Evolutionary conservation across 1,284 basidiomycete genomes (phyloP).

Genomic region (Sanghuangporus baumii): DNA sequence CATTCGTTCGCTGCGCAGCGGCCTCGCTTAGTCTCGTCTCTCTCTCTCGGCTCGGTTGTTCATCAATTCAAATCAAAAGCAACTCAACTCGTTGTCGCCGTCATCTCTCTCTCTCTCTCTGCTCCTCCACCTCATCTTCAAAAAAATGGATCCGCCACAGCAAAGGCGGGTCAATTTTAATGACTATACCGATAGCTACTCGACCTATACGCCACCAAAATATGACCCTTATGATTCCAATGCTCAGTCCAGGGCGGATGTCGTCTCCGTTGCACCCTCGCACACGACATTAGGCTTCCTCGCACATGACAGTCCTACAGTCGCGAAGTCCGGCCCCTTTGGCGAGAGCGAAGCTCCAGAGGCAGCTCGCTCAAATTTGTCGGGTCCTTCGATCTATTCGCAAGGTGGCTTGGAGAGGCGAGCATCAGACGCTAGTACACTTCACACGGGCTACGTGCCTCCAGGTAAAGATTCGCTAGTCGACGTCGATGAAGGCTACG

Average conservation of each 20-base stretch:
- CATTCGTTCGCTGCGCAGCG: background rate
- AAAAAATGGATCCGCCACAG: slow-evolving; percentile 2
- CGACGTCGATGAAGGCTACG: slow-evolving; percentile 26
- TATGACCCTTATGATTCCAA: slow-evolving; percentile 17
- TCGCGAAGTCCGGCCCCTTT: slow-evolving; percentile 10
- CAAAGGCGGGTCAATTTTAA: slow-evolving; percentile 14
- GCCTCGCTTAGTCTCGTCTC: background rate
- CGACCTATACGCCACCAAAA: slow-evolving; percentile 10
- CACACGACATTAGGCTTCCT: slow-evolving; percentile 15
- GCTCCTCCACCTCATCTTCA: background rate
- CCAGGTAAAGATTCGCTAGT: slow-evolving; percentile 12
- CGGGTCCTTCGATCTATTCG: slow-evolving; percentile 7
- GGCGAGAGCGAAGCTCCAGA: slow-evolving; percentile 22
- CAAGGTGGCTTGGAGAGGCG: slow-evolving; percentile 8
- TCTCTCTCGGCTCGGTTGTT: background rate
- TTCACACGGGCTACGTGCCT: background rate
- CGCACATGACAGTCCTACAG: slow-evolving; percentile 7
- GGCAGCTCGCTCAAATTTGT: slow-evolving; percentile 16
- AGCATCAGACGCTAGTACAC: slow-evolving; percentile 14
- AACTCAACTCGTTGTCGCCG: background rate
- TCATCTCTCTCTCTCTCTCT: background rate
- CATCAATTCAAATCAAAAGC: background rate
- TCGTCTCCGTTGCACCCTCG: slow-evolving; percentile 6
- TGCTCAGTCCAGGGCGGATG: slow-evolving; percentile 6
- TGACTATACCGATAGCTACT: slow-evolving; percentile 1